Conservation (phyloP, 768 basidiomycete genomes). For the Boletellus ananiceps region DNA sequence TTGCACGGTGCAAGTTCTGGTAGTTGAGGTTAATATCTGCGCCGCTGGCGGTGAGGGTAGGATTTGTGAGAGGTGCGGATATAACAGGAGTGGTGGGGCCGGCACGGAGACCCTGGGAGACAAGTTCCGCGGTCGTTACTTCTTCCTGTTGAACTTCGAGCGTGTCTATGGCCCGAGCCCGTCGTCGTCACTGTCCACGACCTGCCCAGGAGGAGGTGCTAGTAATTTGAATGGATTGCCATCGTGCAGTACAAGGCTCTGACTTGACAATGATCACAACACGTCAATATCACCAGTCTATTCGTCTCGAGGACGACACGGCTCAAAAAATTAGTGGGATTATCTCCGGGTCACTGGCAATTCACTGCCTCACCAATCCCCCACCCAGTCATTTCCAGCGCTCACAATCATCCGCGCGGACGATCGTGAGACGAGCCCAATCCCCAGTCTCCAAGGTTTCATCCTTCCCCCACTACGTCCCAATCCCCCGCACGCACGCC, state of each 20-base stretch:
- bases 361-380: constrained; percentile 26
- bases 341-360: constrained; percentile 25
- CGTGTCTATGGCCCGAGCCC: constrained; percentile 47
- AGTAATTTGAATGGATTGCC: neutral
- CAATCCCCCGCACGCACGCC: constrained; percentile 24
- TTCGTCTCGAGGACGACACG: constrained; percentile 25
- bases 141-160: constrained; percentile 68
- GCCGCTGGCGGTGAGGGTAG: constrained; percentile 66
- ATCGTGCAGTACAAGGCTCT: constrained; percentile 3
- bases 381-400: constrained; percentile 20
- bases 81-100: no score
- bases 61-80: constrained; percentile 60
- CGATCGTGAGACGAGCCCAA: constrained; percentile 15
- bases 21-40: constrained; percentile 71
- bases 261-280: constrained; percentile 14
- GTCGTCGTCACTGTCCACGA: constrained; percentile 10
- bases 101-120: constrained; percentile 44
- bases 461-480: constrained; percentile 38
- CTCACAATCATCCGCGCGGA: constrained; percentile 10
- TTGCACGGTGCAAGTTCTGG: constrained; percentile 43
- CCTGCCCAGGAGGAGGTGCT: neutral
- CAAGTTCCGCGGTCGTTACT: constrained; percentile 51
- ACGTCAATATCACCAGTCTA: constrained; percentile 19
- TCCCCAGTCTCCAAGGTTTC: constrained; percentile 39
- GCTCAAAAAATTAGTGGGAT: constrained; percentile 29